Evolutionary conservation across 192 early-diverging fungal species (phyloP).

Genomic region (Rhizoclosmatium globosum): DNA sequence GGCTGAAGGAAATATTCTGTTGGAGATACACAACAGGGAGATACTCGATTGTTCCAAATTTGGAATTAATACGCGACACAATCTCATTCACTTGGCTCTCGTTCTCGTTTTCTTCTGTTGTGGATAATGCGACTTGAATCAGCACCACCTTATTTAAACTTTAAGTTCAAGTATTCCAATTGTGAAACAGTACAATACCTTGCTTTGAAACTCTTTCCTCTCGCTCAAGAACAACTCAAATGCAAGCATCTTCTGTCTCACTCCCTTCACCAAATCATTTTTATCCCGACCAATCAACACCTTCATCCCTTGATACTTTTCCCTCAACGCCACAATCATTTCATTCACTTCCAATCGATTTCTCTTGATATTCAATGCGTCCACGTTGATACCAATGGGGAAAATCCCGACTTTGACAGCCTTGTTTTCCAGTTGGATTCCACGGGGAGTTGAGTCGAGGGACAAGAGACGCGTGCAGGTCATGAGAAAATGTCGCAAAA

Average conservation of each 20-base stretch:
- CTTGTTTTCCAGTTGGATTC: constrained; percentile 60
- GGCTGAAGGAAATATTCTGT: constrained; percentile 62
- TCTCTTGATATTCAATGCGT: constrained; percentile 66
- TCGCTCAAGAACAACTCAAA: constrained; percentile 59
- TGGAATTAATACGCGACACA: constrained; percentile 91
- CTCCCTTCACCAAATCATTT: constrained; percentile 67
- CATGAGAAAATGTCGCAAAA: constrained; percentile 67
- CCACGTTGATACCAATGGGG: constrained; percentile 66
- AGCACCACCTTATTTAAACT: constrained; percentile 76
- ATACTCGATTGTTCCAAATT: constrained; percentile 90
- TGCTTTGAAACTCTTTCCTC: constrained; percentile 59
- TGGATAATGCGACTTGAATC: constrained; percentile 94
- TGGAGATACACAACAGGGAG: constrained; percentile 83
- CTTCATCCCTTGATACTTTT: constrained; percentile 57
- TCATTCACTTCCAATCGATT: constrained; percentile 52
- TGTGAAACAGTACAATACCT: constrained; percentile 38
- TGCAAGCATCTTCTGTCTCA: constrained; percentile 63
- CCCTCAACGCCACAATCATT: constrained; percentile 46
- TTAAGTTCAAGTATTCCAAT: constrained; percentile 25
- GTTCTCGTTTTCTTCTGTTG: constrained; percentile 89
- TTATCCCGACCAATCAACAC: constrained; percentile 66
- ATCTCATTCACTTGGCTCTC: constrained; percentile 89
- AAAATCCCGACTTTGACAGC: constrained; percentile 60
- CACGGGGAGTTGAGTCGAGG: constrained; percentile 62
- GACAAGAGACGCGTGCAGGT: constrained; percentile 62